Evolutionary conservation across 345 rosid species (phyloP), one percentile per base, ranked within the genome.

Genomic region (Schrenkiella parvula): DNA sequence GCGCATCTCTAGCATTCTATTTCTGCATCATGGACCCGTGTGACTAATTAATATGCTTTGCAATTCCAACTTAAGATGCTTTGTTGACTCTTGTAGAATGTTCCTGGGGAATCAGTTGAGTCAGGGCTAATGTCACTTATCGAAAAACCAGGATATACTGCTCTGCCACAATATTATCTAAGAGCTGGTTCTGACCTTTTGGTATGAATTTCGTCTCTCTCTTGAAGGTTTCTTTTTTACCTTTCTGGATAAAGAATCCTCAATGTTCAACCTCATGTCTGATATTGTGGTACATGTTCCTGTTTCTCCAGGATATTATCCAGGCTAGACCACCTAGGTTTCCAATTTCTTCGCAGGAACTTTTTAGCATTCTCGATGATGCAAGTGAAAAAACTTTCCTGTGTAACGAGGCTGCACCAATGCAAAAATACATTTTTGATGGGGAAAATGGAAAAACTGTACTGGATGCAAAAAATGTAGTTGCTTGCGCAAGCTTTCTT

Each of bases 341-440:
- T 83, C 98, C 96, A 17, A 71, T 88, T 67, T 78, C 96, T 48
- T 95, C 99, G 5, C 76, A 80, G 50, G 89, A 88, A 68, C 82
- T 95, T 39, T 91, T 95, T 74, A 74, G 83, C 67, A 82, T 89
- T 77, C 97, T 95, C 56, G 99, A 95, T 61, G 91, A 95, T 75
- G 97, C 99, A 72, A 95, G 99, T 82, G 99, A 95, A 80, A 89
- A 80, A 50, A 92, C 92, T 59, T 95, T 95, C 75, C 81, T 95
- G 31, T 73, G 78, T 77, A 91, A 88, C 55, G 72, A 88, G 46
- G 87, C 97, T 51, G 77, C 74, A 18, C 80, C 84, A 74, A 83
- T 95, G 82, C 97, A 92, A 82, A 95, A 84, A 66, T 95, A 85
- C 82, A 82, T 95, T 63, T 95, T 95, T 72, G 89, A 95, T 50